A percentile compares a stretch with the other conserved stretches of the same genome.
phyloP scores from a whole-genome alignment of 371 early-diverging fungal genomes.

The Mucor plumbeus region DNA sequence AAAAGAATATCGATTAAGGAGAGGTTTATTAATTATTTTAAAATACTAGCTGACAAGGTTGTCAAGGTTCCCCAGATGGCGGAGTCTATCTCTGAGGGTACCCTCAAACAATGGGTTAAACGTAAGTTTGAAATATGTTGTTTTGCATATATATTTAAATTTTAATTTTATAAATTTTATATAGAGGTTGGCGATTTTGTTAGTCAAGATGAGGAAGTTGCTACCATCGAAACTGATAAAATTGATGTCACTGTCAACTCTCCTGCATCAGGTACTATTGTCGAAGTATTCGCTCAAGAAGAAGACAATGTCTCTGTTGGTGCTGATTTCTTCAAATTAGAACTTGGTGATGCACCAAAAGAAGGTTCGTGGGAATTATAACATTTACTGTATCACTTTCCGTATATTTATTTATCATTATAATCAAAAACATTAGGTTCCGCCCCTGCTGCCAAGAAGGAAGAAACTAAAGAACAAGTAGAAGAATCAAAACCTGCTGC shows the following conservation, averaged over 20 bases:
- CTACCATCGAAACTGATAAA: constrained; percentile 98
- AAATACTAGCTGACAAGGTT: constrained; percentile 68
- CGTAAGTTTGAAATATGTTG: constrained; percentile 59
- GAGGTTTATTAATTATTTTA: neutral
- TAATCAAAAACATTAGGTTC: constrained; percentile 32
- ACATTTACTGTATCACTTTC: neutral
- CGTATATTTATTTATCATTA: neutral
- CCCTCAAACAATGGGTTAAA: constrained; percentile 94
- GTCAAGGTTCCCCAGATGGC: constrained; percentile 96
- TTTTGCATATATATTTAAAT: too few species aligned
- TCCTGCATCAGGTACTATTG: constrained; percentile 87
- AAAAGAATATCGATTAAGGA: neutral
- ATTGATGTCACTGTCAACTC: constrained; percentile 96
- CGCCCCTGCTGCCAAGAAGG: constrained; percentile 48
- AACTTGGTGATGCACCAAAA: constrained; percentile 76
- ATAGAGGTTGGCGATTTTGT: constrained; percentile 95
- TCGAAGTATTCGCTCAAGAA: constrained; percentile 85
- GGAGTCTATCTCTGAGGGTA: constrained; percentile 98
- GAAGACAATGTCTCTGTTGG: constrained; percentile 94
- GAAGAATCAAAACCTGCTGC: constrained; percentile 27
- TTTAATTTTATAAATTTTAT: neutral
- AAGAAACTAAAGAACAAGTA: constrained; percentile 46
- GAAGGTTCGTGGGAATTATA: constrained; percentile 52
- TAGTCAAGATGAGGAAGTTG: constrained; percentile 92
- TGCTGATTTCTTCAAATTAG: constrained; percentile 91